These are phyloP conservation scores for Nicotiana tabacum DNA, from an alignment of 257 asterid species.

Conservation along the genomic window DNA sequence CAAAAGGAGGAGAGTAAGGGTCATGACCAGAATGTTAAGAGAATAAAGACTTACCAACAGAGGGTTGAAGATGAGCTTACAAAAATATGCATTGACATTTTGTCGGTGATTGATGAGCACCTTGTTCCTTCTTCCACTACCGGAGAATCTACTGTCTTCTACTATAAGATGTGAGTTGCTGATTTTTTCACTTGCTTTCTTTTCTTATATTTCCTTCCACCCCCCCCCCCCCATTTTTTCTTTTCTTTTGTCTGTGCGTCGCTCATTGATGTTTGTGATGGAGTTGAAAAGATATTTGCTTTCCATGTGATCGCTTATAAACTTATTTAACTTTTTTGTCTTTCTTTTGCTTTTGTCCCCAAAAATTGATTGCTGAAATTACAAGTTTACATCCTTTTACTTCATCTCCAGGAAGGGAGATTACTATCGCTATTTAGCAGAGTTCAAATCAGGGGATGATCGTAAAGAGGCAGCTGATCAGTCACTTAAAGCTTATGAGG, in stretches of 20 bases:
- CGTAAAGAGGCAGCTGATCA: slow-evolving; percentile 54
- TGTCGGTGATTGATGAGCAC: slow-evolving; percentile 66
- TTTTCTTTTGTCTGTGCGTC: neutral
- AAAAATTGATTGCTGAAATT: neutral
- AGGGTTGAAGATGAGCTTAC: slow-evolving; percentile 75
- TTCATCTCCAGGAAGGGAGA: slow-evolving; percentile 51
- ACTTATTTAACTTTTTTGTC: neutral
- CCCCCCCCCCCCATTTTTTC: neutral
- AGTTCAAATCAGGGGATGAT: slow-evolving; percentile 48
- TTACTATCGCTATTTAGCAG: slow-evolving; percentile 54
- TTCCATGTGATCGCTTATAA: neutral
- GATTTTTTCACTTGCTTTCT: neutral
- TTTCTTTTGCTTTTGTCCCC: neutral
- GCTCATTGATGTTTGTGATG: neutral
- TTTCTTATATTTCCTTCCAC: neutral
- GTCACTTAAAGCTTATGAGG: slow-evolving; percentile 63
- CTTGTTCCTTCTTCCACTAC: slow-evolving; percentile 67
- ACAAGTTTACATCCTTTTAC: neutral
- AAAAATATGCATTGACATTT: slow-evolving; percentile 65
- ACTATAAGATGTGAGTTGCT: slow-evolving; percentile 62
- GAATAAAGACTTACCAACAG: slow-evolving; percentile 55
- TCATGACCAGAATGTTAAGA: slow-evolving; percentile 62
- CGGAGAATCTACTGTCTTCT: slow-evolving; percentile 75
- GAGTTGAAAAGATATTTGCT: neutral
- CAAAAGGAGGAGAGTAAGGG: slow-evolving; percentile 77